Evolutionary conservation across 1,139 yeast species (phyloP).

Genomic region (Eremothecium sinecaudum): DNA sequence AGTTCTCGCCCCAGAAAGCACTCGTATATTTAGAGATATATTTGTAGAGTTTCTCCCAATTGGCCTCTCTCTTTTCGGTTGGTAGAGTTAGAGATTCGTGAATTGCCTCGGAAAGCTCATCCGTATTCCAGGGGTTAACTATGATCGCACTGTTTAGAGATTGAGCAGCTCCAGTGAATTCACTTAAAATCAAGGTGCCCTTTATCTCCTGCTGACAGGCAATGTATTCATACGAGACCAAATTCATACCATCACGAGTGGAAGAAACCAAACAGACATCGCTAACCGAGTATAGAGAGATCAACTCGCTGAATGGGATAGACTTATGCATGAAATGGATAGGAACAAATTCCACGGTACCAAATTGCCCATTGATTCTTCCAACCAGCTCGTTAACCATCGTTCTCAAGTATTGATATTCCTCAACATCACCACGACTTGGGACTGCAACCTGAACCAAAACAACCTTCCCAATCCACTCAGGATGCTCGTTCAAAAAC

Average conservation of each 20-base stretch:
- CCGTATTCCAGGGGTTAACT: constrained; percentile 98
- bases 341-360: constrained; percentile 95
- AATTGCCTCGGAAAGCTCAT: constrained; percentile 79
- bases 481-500: constrained; percentile 85
- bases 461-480: constrained; percentile 96
- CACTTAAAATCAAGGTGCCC: constrained; percentile 80
- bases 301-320: constrained; percentile 81
- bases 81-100: constrained; percentile 81
- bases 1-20: constrained; percentile 94
- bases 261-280: constrained; percentile 91
- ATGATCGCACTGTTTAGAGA: constrained; percentile 85
- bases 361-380: constrained; percentile 89
- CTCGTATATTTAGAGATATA: constrained; percentile 91
- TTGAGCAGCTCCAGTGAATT: constrained; percentile 99
- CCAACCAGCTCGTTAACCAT: constrained; percentile 95
- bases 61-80: constrained; percentile 63
- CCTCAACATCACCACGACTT: constrained; percentile 96
- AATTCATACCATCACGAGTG: constrained; percentile 97
- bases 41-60: constrained; percentile 72
- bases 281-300: constrained; percentile 72
- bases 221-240: constrained; percentile 90
- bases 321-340: constrained; percentile 94
- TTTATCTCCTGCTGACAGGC: constrained; percentile 86
- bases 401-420: constrained; percentile 86
- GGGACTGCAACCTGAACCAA: constrained; percentile 97